Evolutionary conservation across 176 grass and related monocot species (phyloP), one percentile per base, ranked within the genome.

Genomic region (Phoenix roebelenii): DNA sequence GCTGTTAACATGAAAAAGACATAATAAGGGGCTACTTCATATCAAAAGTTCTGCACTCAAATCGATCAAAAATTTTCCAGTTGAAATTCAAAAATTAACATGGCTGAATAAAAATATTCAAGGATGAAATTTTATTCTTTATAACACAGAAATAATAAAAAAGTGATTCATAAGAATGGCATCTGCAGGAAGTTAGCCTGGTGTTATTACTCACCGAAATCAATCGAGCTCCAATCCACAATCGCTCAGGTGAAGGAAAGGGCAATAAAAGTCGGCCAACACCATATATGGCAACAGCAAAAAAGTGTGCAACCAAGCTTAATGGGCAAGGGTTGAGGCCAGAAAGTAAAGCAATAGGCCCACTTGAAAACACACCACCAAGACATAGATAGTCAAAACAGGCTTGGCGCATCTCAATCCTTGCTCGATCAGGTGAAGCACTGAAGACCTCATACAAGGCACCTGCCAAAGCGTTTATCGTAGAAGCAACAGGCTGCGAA

Each of bases 381-480:
- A 98, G 79, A 71, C 81, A 88, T 23, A 98, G 73, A 70, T 98
- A 98, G 58, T 98, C 93, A 76, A 98, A 98, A 67, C 93, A 98
- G 28, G 93, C 93, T 58, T 98, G 76, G 56, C 93, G 78, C 93
- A 98, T 98, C 77, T 98, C 93, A 9, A 81, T 83, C 65, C 76
- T 79, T 54, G 93, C 93, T 74, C 72, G 69, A 68, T 98, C 93
- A 60, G 93, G 76, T 26, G 93, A 98, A 23, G 93, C 71, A 59
- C 84, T 83, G 60, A 98, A 98, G 16, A 98, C 93, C 52, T 98
- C 92, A 79, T 98, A 98, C 4, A 98, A 71, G 52, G 93, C 93
- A 52, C 88, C 93, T 6, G 93, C 93, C 66, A 98, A 56, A 10
- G 93, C 92, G 71, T 98, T 98, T 85, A 98, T 98, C 4, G 93